Base-by-base conservation (phyloP, 1,139 yeast genomes). In the Tardiomyces digboiensis region DNA sequence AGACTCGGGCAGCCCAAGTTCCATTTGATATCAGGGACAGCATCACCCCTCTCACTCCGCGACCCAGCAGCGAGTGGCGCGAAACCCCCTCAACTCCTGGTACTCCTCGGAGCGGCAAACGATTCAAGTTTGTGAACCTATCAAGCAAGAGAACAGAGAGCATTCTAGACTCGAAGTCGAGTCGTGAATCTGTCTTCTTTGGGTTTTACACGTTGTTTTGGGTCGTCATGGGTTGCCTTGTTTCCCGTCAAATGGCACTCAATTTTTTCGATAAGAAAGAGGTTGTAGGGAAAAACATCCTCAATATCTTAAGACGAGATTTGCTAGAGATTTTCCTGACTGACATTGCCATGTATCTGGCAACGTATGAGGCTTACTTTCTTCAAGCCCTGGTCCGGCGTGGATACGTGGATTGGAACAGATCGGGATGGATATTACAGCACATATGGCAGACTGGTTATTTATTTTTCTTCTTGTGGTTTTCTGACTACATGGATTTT, bases 301-400 rank as follows among this genome's bases (percentile, higher is more conserved):
- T 80, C 36, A 49, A 54, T 29, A 65, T 76, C 8, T 65, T 87
- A 62, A 55, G 67, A 6, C 68, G 70, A 26, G 89, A 85, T 52
- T 44, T 86, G 19, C 50, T 75, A 47, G 73, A 74, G 51, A 80
- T 87, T 22, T 95, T 78, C 0, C 51, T 81, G 19, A 78, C 85
- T 1, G 96, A 87, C 59, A 61, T 79, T 38, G 61, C 61, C 39
- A 82, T 87, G 91, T 87, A 86, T 57, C 52, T 80, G 23, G 57
- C 76, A 16, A 74, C 76, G 29, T 87, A 80, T 56, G 62, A 76
- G 37, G 72, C 80, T 1, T 78, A 71, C 38, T 56, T 69, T 2
- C 55, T 85, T 39, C 96, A 87, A 52, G 49, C 60, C 42, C 61
- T 69, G 3, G 70, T 82, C 47, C 68, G 67, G 48, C 45, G 57